Conservation (phyloP, 371 early-diverging fungal genomes). For the Mucor mucedo region DNA sequence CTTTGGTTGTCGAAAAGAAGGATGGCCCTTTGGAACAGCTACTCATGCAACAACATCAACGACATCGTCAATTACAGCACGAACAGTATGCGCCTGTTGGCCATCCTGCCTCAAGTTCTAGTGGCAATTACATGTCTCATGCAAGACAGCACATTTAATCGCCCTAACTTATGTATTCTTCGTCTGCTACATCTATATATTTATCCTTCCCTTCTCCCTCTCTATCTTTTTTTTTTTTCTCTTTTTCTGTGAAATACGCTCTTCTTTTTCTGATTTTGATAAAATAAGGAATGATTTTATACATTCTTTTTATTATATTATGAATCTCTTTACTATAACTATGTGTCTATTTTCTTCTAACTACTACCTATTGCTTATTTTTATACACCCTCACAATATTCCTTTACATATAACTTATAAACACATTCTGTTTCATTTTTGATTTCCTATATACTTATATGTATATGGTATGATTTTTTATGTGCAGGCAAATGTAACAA, state of each 20-base stretch:
- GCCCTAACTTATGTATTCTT: background rate
- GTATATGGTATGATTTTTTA: no score
- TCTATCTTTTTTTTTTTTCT: background rate
- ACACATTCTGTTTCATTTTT: no score
- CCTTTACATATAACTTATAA: no score
- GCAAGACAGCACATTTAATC: background rate
- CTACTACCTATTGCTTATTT: no score
- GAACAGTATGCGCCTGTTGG: background rate
- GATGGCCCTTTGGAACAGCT: constrained; percentile 33
- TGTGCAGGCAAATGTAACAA: no score
- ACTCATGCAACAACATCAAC: constrained; percentile 23
- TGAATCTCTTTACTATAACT: background rate
- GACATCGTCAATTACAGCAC: background rate
- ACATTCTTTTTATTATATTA: background rate
- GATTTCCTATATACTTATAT: no score
- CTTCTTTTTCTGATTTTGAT: constrained; percentile 2
- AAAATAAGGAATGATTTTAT: background rate
- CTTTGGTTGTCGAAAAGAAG: constrained; percentile 84
- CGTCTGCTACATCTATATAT: background rate
- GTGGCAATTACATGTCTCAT: background rate
- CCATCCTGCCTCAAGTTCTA: background rate
- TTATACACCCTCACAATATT: no score
- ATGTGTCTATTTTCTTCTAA: background rate
- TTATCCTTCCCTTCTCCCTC: background rate
- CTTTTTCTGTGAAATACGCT: background rate